Evolutionary conservation across 768 basidiomycete species (phyloP).

Genomic region (Sarcodon aspratus): DNA sequence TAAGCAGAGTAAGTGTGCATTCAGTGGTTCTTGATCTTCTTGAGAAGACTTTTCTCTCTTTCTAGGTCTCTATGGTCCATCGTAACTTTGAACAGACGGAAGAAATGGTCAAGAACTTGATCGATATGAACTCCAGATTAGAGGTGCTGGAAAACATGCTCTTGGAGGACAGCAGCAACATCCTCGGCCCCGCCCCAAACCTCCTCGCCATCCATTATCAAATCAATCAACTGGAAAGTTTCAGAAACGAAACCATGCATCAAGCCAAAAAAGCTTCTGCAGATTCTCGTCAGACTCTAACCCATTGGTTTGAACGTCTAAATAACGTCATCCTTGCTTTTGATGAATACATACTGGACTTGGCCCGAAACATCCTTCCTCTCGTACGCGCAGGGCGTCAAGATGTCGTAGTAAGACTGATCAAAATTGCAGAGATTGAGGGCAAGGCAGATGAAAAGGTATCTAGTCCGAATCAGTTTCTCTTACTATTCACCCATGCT

Average conservation of each 20-base stretch:
- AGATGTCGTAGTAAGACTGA: slow-evolving; percentile 80
- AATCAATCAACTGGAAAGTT: slow-evolving; percentile 84
- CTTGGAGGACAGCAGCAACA: slow-evolving; percentile 57
- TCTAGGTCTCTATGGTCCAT: slow-evolving; percentile 89
- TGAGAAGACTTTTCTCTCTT: neutral
- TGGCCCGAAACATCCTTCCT: slow-evolving; percentile 70
- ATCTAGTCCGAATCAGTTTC: slow-evolving; percentile 4
- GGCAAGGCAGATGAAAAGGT: slow-evolving; percentile 93
- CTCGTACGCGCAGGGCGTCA: slow-evolving; percentile 70
- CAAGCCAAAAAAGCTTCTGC: slow-evolving; percentile 79
- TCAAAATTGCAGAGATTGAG: slow-evolving; percentile 92
- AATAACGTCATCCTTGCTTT: slow-evolving; percentile 73
- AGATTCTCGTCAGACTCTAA: slow-evolving; percentile 53
- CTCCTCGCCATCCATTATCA: slow-evolving; percentile 86
- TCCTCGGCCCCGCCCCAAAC: slow-evolving; percentile 81
- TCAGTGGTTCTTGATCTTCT: neutral
- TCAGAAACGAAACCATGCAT: slow-evolving; percentile 91
- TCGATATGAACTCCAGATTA: slow-evolving; percentile 85
- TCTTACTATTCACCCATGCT: neutral
- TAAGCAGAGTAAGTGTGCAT: slow-evolving; percentile 62
- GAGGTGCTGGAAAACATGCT: slow-evolving; percentile 73
- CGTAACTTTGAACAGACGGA: slow-evolving; percentile 91
- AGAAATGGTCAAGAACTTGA: slow-evolving; percentile 88
- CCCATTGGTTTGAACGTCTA: slow-evolving; percentile 77
- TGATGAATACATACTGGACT: slow-evolving; percentile 70